A percentile compares a stretch with the other conserved stretches of the same genome.
Conservation (phyloP, 2,329 filamentous ascomycete genomes). For the Fusarium sp. region DNA sequence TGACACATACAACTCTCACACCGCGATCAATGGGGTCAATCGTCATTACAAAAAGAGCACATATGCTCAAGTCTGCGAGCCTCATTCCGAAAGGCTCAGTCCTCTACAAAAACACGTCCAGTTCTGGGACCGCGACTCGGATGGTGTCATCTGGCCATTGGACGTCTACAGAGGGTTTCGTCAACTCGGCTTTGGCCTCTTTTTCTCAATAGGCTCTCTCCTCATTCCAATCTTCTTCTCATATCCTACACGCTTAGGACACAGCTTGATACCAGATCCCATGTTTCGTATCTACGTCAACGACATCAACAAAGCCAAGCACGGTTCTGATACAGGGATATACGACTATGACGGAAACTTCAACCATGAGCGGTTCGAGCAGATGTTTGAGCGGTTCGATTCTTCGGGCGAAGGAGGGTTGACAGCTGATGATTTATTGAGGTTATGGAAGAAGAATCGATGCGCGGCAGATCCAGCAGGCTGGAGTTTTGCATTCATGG, state of each 20-base stretch:
- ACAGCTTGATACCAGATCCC: conserved; percentile 54
- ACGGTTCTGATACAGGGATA: conserved; percentile 59
- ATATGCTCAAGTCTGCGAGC: not conserved
- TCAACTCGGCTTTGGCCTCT: conserved; percentile 54
- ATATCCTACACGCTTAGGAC: conserved; percentile 54
- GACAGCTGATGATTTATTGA: conserved; percentile 51
- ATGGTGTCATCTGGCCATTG: conserved; percentile 54
- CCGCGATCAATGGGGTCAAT: not conserved
- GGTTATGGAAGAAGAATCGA: conserved; percentile 55
- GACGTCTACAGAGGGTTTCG: conserved; percentile 57
- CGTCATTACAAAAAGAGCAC: not conserved
- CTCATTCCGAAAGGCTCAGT: not conserved
- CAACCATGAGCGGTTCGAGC: conserved; percentile 61
- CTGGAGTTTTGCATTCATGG: conserved; percentile 37
- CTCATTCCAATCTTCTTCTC: conserved; percentile 60
- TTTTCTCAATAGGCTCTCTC: conserved; percentile 55
- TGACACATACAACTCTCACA: not conserved
- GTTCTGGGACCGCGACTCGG: conserved; percentile 57
- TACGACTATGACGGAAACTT: conserved; percentile 63
- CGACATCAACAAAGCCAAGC: conserved; percentile 58
- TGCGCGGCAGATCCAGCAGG: conserved; percentile 40
- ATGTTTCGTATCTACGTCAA: conserved; percentile 54
- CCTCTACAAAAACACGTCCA: conserved; percentile 55
- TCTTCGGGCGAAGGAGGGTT: conserved; percentile 52
- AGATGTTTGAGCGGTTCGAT: conserved; percentile 62